Evolutionary conservation across 768 basidiomycete species (phyloP), one percentile per base, ranked within the genome.

Genomic region (Hysterangium stoloniferum): DNA sequence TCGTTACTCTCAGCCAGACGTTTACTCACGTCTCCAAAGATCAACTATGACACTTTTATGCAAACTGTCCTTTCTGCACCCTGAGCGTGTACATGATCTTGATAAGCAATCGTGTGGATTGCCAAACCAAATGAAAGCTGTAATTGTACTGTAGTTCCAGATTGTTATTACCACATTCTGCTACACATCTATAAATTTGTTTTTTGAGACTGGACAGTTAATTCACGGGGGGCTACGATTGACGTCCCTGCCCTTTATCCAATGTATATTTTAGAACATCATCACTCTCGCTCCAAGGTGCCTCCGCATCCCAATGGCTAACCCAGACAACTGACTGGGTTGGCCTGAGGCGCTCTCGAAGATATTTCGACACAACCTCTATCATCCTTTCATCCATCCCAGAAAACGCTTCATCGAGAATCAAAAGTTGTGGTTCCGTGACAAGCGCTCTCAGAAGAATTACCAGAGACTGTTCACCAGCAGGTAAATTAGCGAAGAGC

Each of bases 391-490:
- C 82, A 56, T 88, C 88, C 89, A 98, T 94, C 22, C 93, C 94
- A 20, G 86, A 82, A 79, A 89, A 93, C 7, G 84, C 87, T 62
- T 99, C 95, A 60, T 99, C 95, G 34, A 98, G 67, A 8, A 97
- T 70, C 6, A 98, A 71, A 29, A 99, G 62, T 48, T 75, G 76
- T 3, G 88, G 86, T 12, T 72, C 68, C 12, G 77, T 77, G 7
- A 94, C 90, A 29, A 96, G 69, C 24, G 93, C 88, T 15, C 93
- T 79, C 76, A 94, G 81, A 36, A 97, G 73, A 32, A 98, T 68
- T 17, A 91, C 79, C 38, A 94, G 65, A 38, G 82, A 76, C 66
- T 95, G 94, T 61, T 87, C 86, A 0, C 82, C 84, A 0, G 78
- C 72, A 0, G 84, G 71, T 5, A 94, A 72, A 34, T 75, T 73